Evolutionary conservation across 768 basidiomycete species (phyloP).

Genomic region (Dendrothele bispora): DNA sequence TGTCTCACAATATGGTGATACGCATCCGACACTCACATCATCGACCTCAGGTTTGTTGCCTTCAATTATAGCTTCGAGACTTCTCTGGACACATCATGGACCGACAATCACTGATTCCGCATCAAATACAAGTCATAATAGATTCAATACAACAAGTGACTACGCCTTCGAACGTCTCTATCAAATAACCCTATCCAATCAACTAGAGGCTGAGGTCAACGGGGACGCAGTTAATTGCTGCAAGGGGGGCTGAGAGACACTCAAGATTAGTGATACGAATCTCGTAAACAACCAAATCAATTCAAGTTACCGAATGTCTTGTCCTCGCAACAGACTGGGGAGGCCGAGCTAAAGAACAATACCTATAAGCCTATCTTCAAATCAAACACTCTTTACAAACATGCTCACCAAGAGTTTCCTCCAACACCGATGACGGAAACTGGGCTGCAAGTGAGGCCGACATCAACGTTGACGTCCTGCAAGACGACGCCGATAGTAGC

Average conservation of each 20-base stretch:
- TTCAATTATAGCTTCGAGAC: too few species aligned
- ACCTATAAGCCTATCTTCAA: constrained; percentile 1
- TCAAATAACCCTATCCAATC: too few species aligned
- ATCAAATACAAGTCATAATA: too few species aligned
- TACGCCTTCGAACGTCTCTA: too few species aligned
- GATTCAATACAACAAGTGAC: too few species aligned
- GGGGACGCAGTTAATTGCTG: background rate
- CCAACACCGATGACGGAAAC: constrained; percentile 3
- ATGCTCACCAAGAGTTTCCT: constrained; percentile 2
- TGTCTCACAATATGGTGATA: too few species aligned
- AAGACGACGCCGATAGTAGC: background rate
- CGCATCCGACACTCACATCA: too few species aligned
- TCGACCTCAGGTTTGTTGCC: too few species aligned
- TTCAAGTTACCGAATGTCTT: background rate
- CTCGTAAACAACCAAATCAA: too few species aligned
- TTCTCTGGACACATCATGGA: too few species aligned
- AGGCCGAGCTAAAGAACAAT: background rate
- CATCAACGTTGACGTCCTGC: constrained; percentile 4
- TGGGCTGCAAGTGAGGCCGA: constrained; percentile 4
- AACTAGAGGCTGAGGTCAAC: too few species aligned
- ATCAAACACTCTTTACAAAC: background rate
- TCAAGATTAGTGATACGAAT: background rate
- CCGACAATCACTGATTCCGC: too few species aligned
- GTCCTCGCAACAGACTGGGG: constrained; percentile 2
- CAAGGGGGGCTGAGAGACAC: background rate